These are phyloP conservation scores for Strobilomyces dryophilus DNA, from an alignment of 768 basidiomycete species.

Conservation along the genomic window DNA sequence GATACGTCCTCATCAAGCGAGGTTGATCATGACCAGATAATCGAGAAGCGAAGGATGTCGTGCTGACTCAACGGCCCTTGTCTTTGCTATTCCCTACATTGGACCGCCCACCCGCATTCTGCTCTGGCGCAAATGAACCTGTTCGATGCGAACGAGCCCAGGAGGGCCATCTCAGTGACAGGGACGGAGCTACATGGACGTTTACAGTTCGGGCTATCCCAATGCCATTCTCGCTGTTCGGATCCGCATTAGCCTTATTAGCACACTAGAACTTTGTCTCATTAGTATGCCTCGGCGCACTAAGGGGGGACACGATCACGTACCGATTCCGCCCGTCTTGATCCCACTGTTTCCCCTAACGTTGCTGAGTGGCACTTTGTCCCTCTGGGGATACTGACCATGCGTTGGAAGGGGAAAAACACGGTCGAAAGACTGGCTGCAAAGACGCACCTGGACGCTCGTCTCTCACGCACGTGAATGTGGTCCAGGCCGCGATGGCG, in stretches of 20 bases:
- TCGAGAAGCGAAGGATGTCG: conserved; percentile 32
- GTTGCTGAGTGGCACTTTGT: neutral
- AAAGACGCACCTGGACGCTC: neutral
- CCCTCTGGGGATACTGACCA: conserved; percentile 6
- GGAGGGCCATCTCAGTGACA: conserved; percentile 4
- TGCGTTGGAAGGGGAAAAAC: neutral
- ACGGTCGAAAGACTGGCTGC: neutral
- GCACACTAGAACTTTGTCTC: neutral
- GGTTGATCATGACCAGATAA: conserved; percentile 98
- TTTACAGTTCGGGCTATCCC: conserved; percentile 1
- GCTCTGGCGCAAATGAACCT: neutral
- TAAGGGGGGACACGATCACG: conserved; percentile 5
- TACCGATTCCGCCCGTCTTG: neutral
- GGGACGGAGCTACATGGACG: neutral
- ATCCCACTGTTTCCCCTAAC: neutral
- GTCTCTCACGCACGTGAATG: neutral
- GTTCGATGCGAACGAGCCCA: neutral
- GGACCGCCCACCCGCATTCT: neutral
- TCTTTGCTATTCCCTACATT: neutral
- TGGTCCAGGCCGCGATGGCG: neutral
- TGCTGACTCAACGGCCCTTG: neutral
- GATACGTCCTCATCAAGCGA: conserved; percentile 84
- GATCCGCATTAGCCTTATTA: conserved; percentile 2
- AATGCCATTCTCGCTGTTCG: neutral
- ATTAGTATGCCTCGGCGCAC: neutral